Base-by-base conservation (phyloP, 148 eudicot genomes). In the Bassia scoparia region DNA sequence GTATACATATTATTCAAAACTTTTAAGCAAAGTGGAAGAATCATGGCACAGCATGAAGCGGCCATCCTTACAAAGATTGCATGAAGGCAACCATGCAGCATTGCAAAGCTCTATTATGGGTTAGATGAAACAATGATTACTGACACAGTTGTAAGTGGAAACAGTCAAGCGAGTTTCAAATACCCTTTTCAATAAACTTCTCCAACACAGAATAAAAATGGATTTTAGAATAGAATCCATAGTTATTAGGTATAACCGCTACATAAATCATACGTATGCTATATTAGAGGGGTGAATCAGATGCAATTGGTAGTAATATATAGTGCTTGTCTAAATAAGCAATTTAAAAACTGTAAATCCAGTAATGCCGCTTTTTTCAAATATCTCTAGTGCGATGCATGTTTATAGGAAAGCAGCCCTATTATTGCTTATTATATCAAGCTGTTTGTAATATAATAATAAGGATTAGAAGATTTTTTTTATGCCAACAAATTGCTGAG, bases 221-320 rank as follows among this genome's bases (percentile, higher is more conserved):
- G 13, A 67, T 31, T 44, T 26, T 63, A 24, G 49, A 65, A 2
- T 18, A 12, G 23, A 30, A 60, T 59, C 30, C 27, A 27, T 54
- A 58, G 23, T 5, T 58, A 13, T 61, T 74, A 69, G 74, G 78
- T 79, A 73, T 29, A 69, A 74, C 82, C 44, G 53, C 65, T 56
- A 63, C 65, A 71, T 33, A 27, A 24, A n/a, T n/a, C n/a, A n/a
- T n/a, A n/a, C n/a, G n/a, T n/a, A n/a, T 68, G 60, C 35, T 10
- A 50, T 18, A 16, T 54, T 44, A 67, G n/a, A 27, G 10, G 24
- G 16, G 13, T 33, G 34, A 12, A 24, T 16, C 37, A 43, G 17
- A 56, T 56, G 74, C 55, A 35, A 56, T 3, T 30, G 75, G 55
- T 59, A 38, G 12, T 38, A 41, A 41, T 5, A 31, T 20, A 34